phyloP scores from a whole-genome alignment of 768 basidiomycete genomes.

The Leccinum disarticulatum region DNA sequence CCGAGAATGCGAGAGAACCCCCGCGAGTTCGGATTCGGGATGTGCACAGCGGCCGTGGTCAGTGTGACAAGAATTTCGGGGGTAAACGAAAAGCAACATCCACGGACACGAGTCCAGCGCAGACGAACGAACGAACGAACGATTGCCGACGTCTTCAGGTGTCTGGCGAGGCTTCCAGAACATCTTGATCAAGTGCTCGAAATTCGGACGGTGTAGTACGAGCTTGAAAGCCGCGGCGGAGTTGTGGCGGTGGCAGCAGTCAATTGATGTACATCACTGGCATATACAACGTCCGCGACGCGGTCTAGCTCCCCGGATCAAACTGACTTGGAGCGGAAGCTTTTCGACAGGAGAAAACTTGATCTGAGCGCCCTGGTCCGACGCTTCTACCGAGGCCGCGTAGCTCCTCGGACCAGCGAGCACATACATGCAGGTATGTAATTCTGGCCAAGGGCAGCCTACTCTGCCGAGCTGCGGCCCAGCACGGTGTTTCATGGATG shows the following conservation, averaged over 20 bases:
- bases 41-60: slow-evolving; percentile 67
- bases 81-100: neutral
- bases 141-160: slow-evolving; percentile 48
- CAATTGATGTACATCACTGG: neutral
- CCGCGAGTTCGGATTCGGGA: slow-evolving; percentile 40
- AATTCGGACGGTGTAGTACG: slow-evolving; percentile 28
- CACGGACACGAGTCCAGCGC: slow-evolving; percentile 9
- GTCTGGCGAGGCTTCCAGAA: slow-evolving; percentile 36
- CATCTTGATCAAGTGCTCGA: slow-evolving; percentile 41
- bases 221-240: slow-evolving; percentile 22
- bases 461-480: slow-evolving; percentile 1
- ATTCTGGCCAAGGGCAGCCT: slow-evolving; percentile 2
- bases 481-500: slow-evolving; percentile 1
- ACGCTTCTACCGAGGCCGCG: neutral
- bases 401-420: slow-evolving; percentile 3
- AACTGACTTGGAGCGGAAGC: neutral
- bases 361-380: slow-evolving; percentile 5
- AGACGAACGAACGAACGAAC: slow-evolving; percentile 57
- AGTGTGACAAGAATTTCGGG: slow-evolving; percentile 16
- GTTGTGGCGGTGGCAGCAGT: neutral
- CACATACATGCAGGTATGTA: neutral
- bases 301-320: neutral
- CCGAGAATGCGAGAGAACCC: slow-evolving; percentile 64
- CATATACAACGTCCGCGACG: neutral
- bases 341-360: neutral